Evolutionary conservation across 495 filamentous ascomycete species (phyloP).

Genomic region (Aspergillus kassunensis): DNA sequence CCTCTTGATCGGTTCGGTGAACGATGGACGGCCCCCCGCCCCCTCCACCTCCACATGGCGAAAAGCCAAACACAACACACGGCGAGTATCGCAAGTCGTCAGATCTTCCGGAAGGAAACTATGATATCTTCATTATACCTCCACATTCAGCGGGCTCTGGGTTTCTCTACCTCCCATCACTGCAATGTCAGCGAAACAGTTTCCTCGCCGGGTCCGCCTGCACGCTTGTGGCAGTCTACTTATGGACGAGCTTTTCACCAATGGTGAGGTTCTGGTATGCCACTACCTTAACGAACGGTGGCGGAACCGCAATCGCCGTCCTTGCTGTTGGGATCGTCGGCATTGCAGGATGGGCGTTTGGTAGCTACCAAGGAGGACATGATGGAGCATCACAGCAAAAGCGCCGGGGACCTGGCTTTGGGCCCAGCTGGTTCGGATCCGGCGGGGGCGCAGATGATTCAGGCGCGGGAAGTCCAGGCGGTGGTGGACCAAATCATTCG

Average conservation of each 20-base stretch:
- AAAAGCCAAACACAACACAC: slow-evolving; percentile 52
- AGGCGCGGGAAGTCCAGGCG: slow-evolving; percentile 9
- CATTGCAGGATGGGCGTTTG: slow-evolving; percentile 70
- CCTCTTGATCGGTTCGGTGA: not conserved
- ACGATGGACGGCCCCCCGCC: slow-evolving; percentile 53
- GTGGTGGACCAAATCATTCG: slow-evolving; percentile 11
- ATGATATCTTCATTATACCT: slow-evolving; percentile 96
- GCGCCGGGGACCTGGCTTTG: slow-evolving; percentile 4
- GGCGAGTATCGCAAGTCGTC: slow-evolving; percentile 48
- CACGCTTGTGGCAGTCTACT: slow-evolving; percentile 61
- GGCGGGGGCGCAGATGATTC: slow-evolving; percentile 19
- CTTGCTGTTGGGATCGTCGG: slow-evolving; percentile 69
- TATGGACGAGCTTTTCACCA: slow-evolving; percentile 67
- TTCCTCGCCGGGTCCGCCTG: slow-evolving; percentile 80
- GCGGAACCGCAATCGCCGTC: slow-evolving; percentile 56
- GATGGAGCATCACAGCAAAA: slow-evolving; percentile 10
- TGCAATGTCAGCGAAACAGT: slow-evolving; percentile 81
- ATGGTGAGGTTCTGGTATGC: slow-evolving; percentile 64
- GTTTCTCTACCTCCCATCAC: slow-evolving; percentile 88
- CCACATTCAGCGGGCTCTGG: slow-evolving; percentile 87
- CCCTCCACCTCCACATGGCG: slow-evolving; percentile 65
- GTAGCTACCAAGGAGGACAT: slow-evolving; percentile 56
- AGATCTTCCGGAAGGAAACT: slow-evolving; percentile 75
- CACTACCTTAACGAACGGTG: slow-evolving; percentile 56
- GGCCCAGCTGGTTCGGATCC: slow-evolving; percentile 23